Evolutionary conservation across 1,139 yeast genomes (phyloP).

Genomic region (Yamadazyma pseudoaaseri): DNA sequence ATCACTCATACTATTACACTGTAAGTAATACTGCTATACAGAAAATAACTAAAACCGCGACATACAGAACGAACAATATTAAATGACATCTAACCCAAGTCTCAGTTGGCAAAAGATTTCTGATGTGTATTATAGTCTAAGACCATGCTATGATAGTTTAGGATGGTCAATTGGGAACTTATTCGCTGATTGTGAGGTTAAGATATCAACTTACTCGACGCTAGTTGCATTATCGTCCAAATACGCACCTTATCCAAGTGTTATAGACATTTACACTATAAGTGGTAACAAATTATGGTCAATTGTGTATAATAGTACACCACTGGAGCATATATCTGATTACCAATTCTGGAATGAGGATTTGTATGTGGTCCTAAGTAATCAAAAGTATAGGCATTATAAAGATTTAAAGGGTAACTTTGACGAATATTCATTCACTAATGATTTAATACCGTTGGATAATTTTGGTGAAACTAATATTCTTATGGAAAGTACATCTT

Average conservation of each 20-base stretch:
- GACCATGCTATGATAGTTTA: slow-evolving; percentile 41
- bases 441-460: slow-evolving; percentile 33
- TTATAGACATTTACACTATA: slow-evolving; percentile 51
- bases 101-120: slow-evolving; percentile 62
- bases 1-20: slow-evolving; percentile 1
- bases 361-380: slow-evolving; percentile 58
- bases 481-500: slow-evolving; percentile 3
- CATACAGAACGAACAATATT: no score
- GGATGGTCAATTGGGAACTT: slow-evolving; percentile 37
- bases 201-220: slow-evolving; percentile 30
- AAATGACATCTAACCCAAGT: slow-evolving; percentile 42
- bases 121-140: slow-evolving; percentile 57
- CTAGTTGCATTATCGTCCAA: slow-evolving; percentile 39
- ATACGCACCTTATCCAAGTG: slow-evolving; percentile 29
- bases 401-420: slow-evolving; percentile 68
- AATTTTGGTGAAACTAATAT: slow-evolving; percentile 31
- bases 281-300: slow-evolving; percentile 51
- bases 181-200: slow-evolving; percentile 26
- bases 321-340: slow-evolving; percentile 55
- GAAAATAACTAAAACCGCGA: no score
- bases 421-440: slow-evolving; percentile 43
- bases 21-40: no score
- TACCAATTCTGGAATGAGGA: slow-evolving; percentile 59
- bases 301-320: slow-evolving; percentile 50
- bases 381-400: slow-evolving; percentile 61